These are phyloP conservation scores for Uncinocarpus reesii DNA, from an alignment of 2,329 filamentous ascomycete species.

Conservation along the genomic window DNA sequence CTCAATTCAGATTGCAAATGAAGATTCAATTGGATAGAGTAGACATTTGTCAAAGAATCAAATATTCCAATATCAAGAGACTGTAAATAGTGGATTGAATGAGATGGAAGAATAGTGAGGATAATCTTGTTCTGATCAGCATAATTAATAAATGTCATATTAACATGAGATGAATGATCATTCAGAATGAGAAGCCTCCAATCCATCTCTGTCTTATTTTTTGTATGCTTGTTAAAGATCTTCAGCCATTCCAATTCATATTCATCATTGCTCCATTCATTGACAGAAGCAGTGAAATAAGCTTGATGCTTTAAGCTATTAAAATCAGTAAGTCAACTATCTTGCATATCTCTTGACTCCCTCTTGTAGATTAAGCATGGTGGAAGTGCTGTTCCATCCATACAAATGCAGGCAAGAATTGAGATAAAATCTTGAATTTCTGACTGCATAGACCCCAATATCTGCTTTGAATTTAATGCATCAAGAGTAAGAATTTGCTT, in stretches of 20 bases:
- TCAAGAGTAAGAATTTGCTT: slow-evolving; percentile 9
- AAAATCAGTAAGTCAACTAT: slow-evolving; percentile 10
- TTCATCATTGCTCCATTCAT: slow-evolving; percentile 9
- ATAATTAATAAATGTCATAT: slow-evolving; percentile 10
- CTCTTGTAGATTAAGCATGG: slow-evolving; percentile 6
- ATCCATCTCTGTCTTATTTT: neutral
- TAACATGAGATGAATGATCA: slow-evolving; percentile 7
- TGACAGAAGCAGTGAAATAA: slow-evolving; percentile 11
- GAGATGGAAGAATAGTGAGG: slow-evolving; percentile 6
- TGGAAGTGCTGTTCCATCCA: neutral
- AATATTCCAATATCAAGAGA: slow-evolving; percentile 8
- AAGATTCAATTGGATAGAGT: too few relatives aligned
- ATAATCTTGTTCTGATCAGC: neutral
- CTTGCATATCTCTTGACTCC: slow-evolving; percentile 6
- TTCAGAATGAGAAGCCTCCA: slow-evolving; percentile 8
- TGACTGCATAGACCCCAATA: neutral
- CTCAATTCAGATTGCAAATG: too few relatives aligned
- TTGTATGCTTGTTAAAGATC: neutral
- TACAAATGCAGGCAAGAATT: slow-evolving; percentile 1
- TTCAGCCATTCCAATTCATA: slow-evolving; percentile 4
- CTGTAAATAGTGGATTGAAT: slow-evolving; percentile 12
- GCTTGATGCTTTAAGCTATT: slow-evolving; percentile 6
- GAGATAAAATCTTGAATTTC: slow-evolving; percentile 6
- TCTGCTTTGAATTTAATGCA: neutral
- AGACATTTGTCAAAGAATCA: neutral